Conservation (phyloP, 352 stramenopile species). For the Phytopythium cucurbitacearum region DNA sequence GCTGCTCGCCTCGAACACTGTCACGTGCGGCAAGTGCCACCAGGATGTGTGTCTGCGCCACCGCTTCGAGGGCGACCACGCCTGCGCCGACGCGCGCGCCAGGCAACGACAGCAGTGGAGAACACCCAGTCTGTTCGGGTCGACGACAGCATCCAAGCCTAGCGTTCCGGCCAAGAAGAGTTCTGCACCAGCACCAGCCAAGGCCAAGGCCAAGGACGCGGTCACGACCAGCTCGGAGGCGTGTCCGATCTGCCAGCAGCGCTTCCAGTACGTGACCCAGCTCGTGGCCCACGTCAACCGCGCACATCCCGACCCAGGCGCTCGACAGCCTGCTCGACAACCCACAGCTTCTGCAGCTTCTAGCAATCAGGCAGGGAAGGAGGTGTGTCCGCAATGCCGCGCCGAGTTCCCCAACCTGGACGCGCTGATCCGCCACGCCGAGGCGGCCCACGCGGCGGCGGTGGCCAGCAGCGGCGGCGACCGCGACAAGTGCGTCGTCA, state of each 20-base stretch:
- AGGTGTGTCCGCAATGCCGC: conserved; percentile 70
- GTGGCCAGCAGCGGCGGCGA: conserved; percentile 13
- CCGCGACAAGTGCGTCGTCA: conserved; percentile 59
- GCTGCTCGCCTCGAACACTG: conserved; percentile 65
- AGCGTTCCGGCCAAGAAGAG: neutral
- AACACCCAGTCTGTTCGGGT: conserved; percentile 8
- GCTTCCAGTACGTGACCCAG: conserved; percentile 67
- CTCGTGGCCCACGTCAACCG: conserved; percentile 75
- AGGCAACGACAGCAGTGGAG: conserved; percentile 29
- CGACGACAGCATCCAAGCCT: conserved; percentile 10
- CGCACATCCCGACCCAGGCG: conserved; percentile 43
- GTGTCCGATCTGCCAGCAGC: conserved; percentile 72
- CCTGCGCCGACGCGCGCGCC: conserved; percentile 35
- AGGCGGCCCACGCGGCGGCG: conserved; percentile 31
- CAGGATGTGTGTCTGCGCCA: conserved; percentile 75
- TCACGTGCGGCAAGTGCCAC: conserved; percentile 59
- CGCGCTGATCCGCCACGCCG: conserved; percentile 58
- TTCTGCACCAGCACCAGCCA: neutral
- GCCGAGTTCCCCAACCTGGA: conserved; percentile 46
- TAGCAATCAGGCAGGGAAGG: conserved; percentile 14
- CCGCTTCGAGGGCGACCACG: conserved; percentile 73
- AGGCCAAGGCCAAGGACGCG: conserved; percentile 1
- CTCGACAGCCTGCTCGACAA: conserved; percentile 1
- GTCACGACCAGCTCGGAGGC: conserved; percentile 44
- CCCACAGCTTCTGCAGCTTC: conserved; percentile 5